These are phyloP conservation scores for Cystobasidium onofrii DNA, from an alignment of 768 basidiomycete genomes.

Conservation along the genomic window DNA sequence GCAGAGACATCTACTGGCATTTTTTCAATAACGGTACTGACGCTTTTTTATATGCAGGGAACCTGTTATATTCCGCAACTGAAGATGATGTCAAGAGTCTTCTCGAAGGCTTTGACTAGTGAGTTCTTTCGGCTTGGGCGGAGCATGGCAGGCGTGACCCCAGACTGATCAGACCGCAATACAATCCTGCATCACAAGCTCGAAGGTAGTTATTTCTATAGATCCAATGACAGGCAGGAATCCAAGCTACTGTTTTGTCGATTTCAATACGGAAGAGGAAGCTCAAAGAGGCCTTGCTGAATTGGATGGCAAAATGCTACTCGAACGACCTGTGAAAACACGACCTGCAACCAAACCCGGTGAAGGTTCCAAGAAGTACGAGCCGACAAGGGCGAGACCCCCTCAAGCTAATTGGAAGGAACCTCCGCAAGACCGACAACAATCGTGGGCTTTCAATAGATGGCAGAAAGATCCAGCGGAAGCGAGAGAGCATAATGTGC, in stretches of 20 bases:
- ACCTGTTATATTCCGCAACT: constrained; percentile 3
- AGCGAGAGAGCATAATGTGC: not conserved
- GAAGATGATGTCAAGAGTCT: not conserved
- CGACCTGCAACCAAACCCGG: not conserved
- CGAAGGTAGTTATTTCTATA: constrained; percentile 8
- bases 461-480: not conserved
- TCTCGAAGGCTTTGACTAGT: not conserved
- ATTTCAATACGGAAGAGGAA: not conserved
- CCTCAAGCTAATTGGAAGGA: constrained; percentile 1
- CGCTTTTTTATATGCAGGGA: not conserved
- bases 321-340: constrained; percentile 6
- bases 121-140: too few relatives aligned
- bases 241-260: constrained; percentile 17
- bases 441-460: not conserved
- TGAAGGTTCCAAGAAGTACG: not conserved
- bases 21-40: not conserved
- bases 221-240: constrained; percentile 4
- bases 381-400: not conserved
- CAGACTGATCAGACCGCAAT: too few relatives aligned
- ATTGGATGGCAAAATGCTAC: not conserved
- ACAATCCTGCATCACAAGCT: too few relatives aligned
- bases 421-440: not conserved
- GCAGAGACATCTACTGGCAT: not conserved
- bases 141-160: too few relatives aligned
- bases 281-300: not conserved